Evolutionary conservation across 345 rosid species (phyloP), one percentile per base, ranked within the genome.

Genomic region (Melaleuca alternifolia): DNA sequence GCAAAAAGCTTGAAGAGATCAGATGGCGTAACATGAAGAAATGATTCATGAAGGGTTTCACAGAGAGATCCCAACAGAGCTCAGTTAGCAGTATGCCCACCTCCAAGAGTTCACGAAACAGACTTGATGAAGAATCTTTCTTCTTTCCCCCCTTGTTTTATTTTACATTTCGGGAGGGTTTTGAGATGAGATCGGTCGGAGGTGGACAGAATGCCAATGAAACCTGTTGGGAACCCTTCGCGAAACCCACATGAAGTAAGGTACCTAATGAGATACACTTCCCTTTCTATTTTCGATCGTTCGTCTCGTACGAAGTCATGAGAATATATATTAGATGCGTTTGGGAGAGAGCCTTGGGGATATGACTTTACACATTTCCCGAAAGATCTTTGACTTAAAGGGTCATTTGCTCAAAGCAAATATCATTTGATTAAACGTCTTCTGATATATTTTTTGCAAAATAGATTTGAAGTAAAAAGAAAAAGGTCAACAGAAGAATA

Each of bases 141-240:
- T 51, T 83, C 33, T 30, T 83, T n/a, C 24, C 51, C 10, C 46
- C 59, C 44, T 28, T 54, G 20, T 28, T 83, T 10, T 7, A 8
- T 30, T 51, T 33, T 30, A 10, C 2, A 28, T 84, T 4, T 54
- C 14, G 48, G 48, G 23, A 41, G 24, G 3, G 18, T 41, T 54
- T 3, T 33, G 24, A 71, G 48, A 41, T 37, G 79, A 71, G 51
- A 48, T 20, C 50, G 9, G 41, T 65, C 79, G 96, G 99, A 96
- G 99, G 99, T 95, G 99, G 98, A 96, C 99, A 96, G 99, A 96
- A 96, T 96, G 99, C 99, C 99, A 96, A 96, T 91, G 87, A 93
- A 89, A 93, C 93, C 98, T 91, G 96, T 89, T 88, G 92, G 98
- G 87, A 90, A 88, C 95, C 93, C 99, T 95, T 95, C 95, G 99